Evolutionary conservation across 2,329 filamentous ascomycete species (phyloP).

Genomic region (Talaromyces pinophilus): DNA sequence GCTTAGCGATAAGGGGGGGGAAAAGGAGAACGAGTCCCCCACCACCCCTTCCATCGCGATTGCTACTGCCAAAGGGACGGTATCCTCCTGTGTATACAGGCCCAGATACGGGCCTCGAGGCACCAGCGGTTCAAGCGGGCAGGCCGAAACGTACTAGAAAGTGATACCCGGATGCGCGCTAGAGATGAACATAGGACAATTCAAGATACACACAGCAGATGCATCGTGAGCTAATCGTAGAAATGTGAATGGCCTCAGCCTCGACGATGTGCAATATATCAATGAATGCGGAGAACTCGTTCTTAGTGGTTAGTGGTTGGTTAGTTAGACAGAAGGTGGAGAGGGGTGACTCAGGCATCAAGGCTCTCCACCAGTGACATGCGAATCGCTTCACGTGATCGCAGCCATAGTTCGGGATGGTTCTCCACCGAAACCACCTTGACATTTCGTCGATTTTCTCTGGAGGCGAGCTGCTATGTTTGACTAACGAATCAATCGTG

Average conservation of each 20-base stretch:
- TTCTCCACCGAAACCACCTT: slow-evolving; percentile 9
- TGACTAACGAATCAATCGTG: neutral
- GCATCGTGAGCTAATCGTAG: neutral
- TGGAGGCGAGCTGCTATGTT: neutral
- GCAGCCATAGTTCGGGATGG: slow-evolving; percentile 5
- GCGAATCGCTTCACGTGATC: slow-evolving; percentile 14
- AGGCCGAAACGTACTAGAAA: neutral
- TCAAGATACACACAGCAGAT: neutral
- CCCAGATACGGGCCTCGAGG: neutral
- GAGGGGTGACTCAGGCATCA: neutral
- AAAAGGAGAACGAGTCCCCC: slow-evolving; percentile 9
- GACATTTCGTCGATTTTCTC: slow-evolving; percentile 4
- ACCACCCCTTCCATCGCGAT: neutral
- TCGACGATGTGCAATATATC: neutral
- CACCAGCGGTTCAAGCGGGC: neutral
- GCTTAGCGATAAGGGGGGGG: neutral
- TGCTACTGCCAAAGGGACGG: neutral
- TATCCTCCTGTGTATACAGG: neutral
- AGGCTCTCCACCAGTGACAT: neutral
- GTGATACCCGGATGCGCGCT: neutral
- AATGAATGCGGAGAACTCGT: neutral
- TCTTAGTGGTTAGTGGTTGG: neutral
- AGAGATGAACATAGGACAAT: neutral
- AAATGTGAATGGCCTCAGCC: neutral
- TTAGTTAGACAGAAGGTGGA: neutral